phyloP scores from a whole-genome alignment of 805 yeast genomes.

The Priceomyces carsonii region DNA sequence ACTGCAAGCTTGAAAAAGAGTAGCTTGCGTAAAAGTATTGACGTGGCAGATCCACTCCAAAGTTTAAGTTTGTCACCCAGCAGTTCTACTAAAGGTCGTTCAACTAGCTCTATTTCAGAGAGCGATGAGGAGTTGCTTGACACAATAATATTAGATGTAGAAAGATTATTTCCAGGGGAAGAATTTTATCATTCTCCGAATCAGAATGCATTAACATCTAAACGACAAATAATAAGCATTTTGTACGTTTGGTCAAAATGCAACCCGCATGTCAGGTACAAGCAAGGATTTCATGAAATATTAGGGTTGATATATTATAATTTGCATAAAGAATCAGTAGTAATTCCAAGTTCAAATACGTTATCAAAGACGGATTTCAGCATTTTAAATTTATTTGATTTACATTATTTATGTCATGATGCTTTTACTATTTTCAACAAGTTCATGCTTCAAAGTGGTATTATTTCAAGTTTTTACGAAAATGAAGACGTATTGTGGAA shows the following conservation, averaged over 20 bases:
- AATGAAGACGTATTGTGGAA: constrained; percentile 42
- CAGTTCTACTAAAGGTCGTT: constrained; percentile 6
- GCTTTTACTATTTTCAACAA: constrained; percentile 44
- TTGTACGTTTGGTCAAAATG: constrained; percentile 52
- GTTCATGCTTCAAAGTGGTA: constrained; percentile 42
- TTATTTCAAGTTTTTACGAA: constrained; percentile 37
- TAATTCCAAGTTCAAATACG: constrained; percentile 25
- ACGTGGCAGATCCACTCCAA: constrained; percentile 20
- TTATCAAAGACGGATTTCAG: constrained; percentile 28
- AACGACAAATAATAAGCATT: constrained; percentile 39
- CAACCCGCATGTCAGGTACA: constrained; percentile 47
- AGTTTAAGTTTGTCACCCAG: constrained; percentile 3
- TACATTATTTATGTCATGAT: constrained; percentile 40
- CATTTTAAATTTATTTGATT: constrained; percentile 41
- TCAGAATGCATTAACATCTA: constrained; percentile 17
- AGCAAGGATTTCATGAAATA: constrained; percentile 58
- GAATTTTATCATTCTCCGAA: constrained; percentile 21
- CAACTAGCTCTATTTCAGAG: constrained; percentile 10
- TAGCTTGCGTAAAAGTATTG: constrained; percentile 17
- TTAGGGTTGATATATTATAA: constrained; percentile 48
- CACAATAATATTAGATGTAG: constrained; percentile 50
- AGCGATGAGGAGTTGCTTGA: constrained; percentile 41
- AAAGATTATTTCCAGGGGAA: constrained; percentile 53
- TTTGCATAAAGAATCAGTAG: constrained; percentile 36
- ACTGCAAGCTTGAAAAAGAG: constrained; percentile 9